Percentiles rank a stretch among this genome's conserved stretches.
phyloP scores from a whole-genome alignment of 768 basidiomycete genomes.

The Grammothele lineata region DNA sequence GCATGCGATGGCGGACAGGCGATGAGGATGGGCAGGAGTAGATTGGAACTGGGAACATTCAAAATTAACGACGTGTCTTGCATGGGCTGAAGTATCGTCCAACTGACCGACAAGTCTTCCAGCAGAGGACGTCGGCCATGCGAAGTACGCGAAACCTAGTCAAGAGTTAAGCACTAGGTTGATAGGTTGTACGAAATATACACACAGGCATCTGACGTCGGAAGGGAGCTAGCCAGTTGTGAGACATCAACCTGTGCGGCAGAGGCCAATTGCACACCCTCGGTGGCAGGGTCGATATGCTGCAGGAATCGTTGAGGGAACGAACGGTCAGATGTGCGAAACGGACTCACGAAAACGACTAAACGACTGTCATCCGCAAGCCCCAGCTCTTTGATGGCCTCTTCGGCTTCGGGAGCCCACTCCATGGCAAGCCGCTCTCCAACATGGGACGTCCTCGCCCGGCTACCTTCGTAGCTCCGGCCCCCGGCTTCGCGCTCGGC shows the following conservation, averaged over 20 bases:
- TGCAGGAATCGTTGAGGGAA: too few relatives aligned
- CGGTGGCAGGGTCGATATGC: slow-evolving; percentile 64
- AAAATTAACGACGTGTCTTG: too few relatives aligned
- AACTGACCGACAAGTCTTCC: slow-evolving; percentile 59
- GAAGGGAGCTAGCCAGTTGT: slow-evolving; percentile 45
- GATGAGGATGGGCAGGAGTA: slow-evolving; percentile 85
- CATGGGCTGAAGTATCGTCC: background rate
- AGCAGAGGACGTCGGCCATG: slow-evolving; percentile 48
- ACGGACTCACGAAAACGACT: slow-evolving; percentile 63
- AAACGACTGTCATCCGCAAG: slow-evolving; percentile 45
- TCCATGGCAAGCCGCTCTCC: slow-evolving; percentile 57
- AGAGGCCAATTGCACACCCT: slow-evolving; percentile 49
- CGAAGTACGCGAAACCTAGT: slow-evolving; percentile 58
- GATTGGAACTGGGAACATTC: slow-evolving; percentile 84
- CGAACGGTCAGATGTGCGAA: too few relatives aligned
- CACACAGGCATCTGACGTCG: slow-evolving; percentile 54
- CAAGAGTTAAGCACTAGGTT: slow-evolving; percentile 9
- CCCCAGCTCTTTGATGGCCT: slow-evolving; percentile 58
- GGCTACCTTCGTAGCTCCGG: slow-evolving; percentile 53
- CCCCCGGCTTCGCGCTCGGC: slow-evolving; percentile 64
- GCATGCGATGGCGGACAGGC: slow-evolving; percentile 82
- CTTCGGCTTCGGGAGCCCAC: slow-evolving; percentile 64
- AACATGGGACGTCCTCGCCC: slow-evolving; percentile 50
- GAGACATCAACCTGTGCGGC: slow-evolving; percentile 37
- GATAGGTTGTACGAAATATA: background rate